Percentiles rank a stretch among this genome's conserved stretches.
phyloP scores from a whole-genome alignment of 2,329 filamentous ascomycete species.

The Fusarium equiseti region DNA sequence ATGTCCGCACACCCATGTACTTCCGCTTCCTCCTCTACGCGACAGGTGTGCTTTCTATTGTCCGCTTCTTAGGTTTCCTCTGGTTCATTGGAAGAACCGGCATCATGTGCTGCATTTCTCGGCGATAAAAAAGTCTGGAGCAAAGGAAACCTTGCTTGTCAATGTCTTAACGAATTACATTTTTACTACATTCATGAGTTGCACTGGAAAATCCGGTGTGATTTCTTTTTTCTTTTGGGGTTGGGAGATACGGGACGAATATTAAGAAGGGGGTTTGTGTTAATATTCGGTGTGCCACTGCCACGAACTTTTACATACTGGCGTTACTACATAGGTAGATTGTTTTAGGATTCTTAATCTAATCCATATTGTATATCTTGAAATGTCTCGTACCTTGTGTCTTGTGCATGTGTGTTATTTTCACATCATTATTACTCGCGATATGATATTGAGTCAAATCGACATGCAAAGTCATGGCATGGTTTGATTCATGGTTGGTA shows the following conservation, averaged over 20 bases:
- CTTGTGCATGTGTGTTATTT: too few species aligned
- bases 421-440: too few species aligned
- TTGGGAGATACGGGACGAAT: not conserved
- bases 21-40: conserved; percentile 43
- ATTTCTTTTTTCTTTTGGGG: not conserved
- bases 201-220: not conserved
- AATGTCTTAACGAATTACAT: conserved; percentile 22
- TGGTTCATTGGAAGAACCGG: conserved; percentile 44
- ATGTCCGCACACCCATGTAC: conserved; percentile 39
- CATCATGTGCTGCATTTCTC: conserved; percentile 46
- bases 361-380: not conserved
- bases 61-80: conserved; percentile 44
- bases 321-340: conserved; percentile 20
- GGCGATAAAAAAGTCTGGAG: conserved; percentile 30
- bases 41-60: conserved; percentile 41
- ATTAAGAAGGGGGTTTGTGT: not conserved
- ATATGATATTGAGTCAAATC: too few species aligned
- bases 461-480: not conserved
- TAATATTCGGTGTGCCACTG: conserved; percentile 7
- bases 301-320: conserved; percentile 5
- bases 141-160: not conserved
- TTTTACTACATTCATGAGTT: conserved; percentile 16
- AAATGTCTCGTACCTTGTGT: not conserved
- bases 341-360: conserved; percentile 12
- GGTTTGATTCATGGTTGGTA: too few species aligned